A percentile compares a stretch with the other conserved stretches of the same genome.
Conservation (phyloP, 192 early-diverging fungal species). For the Allomyces macrogynus region DNA sequence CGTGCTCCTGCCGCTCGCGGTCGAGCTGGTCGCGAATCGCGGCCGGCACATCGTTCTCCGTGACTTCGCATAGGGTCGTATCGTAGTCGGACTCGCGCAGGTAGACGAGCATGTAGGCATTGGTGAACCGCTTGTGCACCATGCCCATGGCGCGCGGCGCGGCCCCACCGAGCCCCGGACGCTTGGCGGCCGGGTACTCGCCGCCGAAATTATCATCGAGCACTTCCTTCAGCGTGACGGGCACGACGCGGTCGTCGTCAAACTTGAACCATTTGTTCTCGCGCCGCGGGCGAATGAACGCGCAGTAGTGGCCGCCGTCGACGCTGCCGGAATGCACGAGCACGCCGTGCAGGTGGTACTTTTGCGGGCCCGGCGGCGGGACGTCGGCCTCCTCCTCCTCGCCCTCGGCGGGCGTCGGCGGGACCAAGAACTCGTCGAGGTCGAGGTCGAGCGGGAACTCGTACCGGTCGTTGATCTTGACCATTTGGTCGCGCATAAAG, state of each 20-base stretch:
- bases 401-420: slow-evolving; percentile 5
- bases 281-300: slow-evolving; percentile 58
- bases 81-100: slow-evolving; percentile 59
- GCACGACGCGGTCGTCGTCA: slow-evolving; percentile 86
- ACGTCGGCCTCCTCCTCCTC: slow-evolving; percentile 26
- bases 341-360: slow-evolving; percentile 82
- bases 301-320: slow-evolving; percentile 86
- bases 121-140: slow-evolving; percentile 63
- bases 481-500: slow-evolving; percentile 63
- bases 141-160: slow-evolving; percentile 15
- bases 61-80: slow-evolving; percentile 41
- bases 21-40: slow-evolving; percentile 47
- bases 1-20: slow-evolving; percentile 34
- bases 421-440: slow-evolving; percentile 56
- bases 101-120: slow-evolving; percentile 99
- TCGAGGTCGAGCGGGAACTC: slow-evolving; percentile 81
- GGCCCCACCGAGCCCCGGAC: slow-evolving; percentile 6
- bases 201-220: slow-evolving; percentile 92
- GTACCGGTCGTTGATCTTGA: slow-evolving; percentile 96
- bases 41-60: slow-evolving; percentile 51
- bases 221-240: slow-evolving; percentile 54
- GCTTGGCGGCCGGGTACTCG: slow-evolving; percentile 20
- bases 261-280: slow-evolving; percentile 77
- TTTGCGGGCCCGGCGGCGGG: slow-evolving; percentile 25
- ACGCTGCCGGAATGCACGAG: slow-evolving; percentile 88